Evolutionary conservation across 257 asterid species (phyloP).

Genomic region (Capsicum pubescens): DNA sequence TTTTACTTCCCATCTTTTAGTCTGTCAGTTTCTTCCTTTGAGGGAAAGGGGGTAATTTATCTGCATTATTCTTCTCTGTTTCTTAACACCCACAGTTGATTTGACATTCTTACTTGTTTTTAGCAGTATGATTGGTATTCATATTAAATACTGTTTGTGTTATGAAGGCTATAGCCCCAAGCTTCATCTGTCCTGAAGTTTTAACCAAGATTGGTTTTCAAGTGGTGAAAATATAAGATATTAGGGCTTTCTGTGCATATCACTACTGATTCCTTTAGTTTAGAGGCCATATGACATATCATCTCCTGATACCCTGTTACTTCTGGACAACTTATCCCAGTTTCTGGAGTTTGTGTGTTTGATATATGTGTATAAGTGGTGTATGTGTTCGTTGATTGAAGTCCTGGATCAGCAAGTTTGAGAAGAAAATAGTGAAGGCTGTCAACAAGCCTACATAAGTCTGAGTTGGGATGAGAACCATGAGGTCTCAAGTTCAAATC

Average conservation of each 20-base stretch:
- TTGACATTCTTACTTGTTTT: not conserved
- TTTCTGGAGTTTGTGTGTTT: not conserved
- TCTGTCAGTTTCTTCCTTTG: conserved; percentile 18
- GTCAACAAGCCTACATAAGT: not conserved
- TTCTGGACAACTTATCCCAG: not conserved
- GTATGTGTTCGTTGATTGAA: not conserved
- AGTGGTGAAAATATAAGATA: not conserved
- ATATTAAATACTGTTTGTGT: not conserved
- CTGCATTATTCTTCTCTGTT: conserved; percentile 4
- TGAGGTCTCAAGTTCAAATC: not conserved
- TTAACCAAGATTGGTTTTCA: not conserved
- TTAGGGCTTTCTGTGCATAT: not conserved
- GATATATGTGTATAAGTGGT: not conserved
- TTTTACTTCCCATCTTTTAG: not conserved
- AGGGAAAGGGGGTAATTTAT: not conserved
- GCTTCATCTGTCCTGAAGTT: conserved; percentile 4
- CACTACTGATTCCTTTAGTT: not conserved
- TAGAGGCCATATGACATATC: not conserved
- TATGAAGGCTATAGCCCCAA: not conserved
- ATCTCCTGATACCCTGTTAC: not conserved
- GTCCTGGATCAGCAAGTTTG: not conserved
- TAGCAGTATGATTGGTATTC: not conserved
- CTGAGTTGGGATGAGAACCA: not conserved
- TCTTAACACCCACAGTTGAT: conserved; percentile 3
- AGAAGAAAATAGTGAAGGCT: not conserved